phyloP scores from a whole-genome alignment of 345 rosid genomes.

The Sonneratia alba region DNA sequence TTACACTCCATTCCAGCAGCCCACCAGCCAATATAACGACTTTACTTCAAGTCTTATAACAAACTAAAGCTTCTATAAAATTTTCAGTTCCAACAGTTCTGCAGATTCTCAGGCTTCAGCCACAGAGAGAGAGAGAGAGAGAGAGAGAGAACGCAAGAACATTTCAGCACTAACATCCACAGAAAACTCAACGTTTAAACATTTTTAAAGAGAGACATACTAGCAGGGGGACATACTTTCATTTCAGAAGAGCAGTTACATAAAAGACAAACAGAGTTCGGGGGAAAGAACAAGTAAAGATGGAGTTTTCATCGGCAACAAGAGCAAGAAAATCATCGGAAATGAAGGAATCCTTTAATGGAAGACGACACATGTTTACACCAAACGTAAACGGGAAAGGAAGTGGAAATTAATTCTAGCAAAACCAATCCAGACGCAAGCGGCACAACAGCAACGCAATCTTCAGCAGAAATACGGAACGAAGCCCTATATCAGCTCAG shows the following conservation, averaged over 20 bases:
- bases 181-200: not conserved
- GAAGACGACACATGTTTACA: not conserved
- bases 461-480: not conserved
- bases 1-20: conserved; percentile 34
- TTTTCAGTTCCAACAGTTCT: not conserved
- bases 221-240: not conserved
- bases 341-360: too few relatives aligned
- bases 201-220: not conserved
- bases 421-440: not conserved
- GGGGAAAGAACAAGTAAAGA: not conserved
- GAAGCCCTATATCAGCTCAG: not conserved
- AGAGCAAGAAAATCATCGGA: too few relatives aligned
- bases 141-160: not conserved
- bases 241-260: not conserved
- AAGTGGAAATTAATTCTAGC: not conserved
- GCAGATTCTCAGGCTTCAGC: not conserved
- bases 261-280: not conserved
- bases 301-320: too few relatives aligned
- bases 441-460: not conserved
- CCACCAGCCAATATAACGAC: not conserved
- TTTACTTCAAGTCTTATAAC: not conserved
- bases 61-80: not conserved
- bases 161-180: not conserved
- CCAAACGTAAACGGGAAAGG: not conserved
- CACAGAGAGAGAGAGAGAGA: not conserved